These are phyloP conservation scores for Chenopodium suecicum DNA, from an alignment of 148 eudicot species.

Conservation along the genomic window DNA sequence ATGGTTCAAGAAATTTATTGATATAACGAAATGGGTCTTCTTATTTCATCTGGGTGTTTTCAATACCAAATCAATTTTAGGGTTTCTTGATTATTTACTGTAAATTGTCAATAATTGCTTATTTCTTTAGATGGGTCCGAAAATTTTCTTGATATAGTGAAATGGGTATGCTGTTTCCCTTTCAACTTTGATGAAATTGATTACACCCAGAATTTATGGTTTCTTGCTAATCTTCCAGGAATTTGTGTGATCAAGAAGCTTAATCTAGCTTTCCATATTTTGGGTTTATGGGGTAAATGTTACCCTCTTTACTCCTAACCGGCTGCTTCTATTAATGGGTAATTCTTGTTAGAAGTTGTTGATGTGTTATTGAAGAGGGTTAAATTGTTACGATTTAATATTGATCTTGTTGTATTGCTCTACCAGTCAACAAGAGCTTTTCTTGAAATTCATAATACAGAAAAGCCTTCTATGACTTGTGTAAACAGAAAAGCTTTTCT, in stretches of 20 bases:
- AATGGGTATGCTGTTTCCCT: background rate
- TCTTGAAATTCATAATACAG: background rate
- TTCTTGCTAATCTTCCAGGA: background rate
- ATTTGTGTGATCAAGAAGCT: background rate
- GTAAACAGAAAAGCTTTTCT: no score
- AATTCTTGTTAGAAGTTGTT: background rate
- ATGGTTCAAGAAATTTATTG: conserved; percentile 2
- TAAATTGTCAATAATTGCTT: background rate
- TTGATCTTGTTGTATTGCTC: background rate
- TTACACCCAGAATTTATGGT: background rate
- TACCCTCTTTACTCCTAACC: background rate
- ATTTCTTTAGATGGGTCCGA: conserved; percentile 11
- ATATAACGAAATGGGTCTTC: conserved; percentile 12
- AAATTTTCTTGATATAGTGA: background rate
- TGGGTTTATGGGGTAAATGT: conserved; percentile 18
- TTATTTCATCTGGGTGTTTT: conserved; percentile 11
- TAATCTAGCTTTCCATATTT: background rate
- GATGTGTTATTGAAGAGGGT: background rate
- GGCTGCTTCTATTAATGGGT: background rate
- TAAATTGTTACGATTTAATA: background rate
- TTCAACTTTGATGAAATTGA: no score
- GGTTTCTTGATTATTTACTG: background rate
- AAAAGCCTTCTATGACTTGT: background rate
- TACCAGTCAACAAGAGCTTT: background rate
- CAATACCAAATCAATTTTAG: background rate